Base-by-base conservation (phyloP, 768 basidiomycete genomes). In the Macrolepiota dolichaula region DNA sequence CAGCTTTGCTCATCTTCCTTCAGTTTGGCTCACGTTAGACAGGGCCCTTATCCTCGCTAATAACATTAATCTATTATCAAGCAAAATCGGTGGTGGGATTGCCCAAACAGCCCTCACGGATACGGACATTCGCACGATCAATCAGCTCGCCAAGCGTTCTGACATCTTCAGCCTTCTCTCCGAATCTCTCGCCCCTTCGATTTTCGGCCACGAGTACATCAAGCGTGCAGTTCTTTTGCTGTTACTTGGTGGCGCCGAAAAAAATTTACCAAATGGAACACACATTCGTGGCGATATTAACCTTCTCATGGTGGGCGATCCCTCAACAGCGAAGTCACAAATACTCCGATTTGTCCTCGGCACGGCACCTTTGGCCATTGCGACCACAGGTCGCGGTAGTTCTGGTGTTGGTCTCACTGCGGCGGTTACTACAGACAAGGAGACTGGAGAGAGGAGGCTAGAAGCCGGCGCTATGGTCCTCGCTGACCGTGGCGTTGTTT, bases 381-480 rank as follows among this genome's bases (percentile, higher is more conserved):
- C 97, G 5, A 99, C 97, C 12, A 99, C 97, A 12, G 97, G 97
- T 62, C 84, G 97, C 68, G 97, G 97, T 63, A 93, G 91, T 68
- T 97, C 96, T n/a, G 97, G 97, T 55, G 97, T 99, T 63, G 97
- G 97, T 88, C 78, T 99, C 57, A 99, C 97, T 1, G 97, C 97
- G 19, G 97, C 97, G 1, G 97, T 99, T 15, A 99, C 97, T 22
- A 97, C 92, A 7, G 97, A 99, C 76, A 92, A 91, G 73, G 97
- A 99, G 70, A 98, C 97, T 15, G 96, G 96, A 56, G 97, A 99
- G 71, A 86, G 97, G 62, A 81, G 97, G 63, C 84, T 99, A 54
- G 97, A 99, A 77, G 97, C 97, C 3, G 97, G 97, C 47, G 97
- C 97, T 12, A 99, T 99, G 97, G 97, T 99, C 57, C 88, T 99